Evolutionary conservation across 345 rosid genomes (phyloP).

Genomic region (Ailanthus altissimus): DNA sequence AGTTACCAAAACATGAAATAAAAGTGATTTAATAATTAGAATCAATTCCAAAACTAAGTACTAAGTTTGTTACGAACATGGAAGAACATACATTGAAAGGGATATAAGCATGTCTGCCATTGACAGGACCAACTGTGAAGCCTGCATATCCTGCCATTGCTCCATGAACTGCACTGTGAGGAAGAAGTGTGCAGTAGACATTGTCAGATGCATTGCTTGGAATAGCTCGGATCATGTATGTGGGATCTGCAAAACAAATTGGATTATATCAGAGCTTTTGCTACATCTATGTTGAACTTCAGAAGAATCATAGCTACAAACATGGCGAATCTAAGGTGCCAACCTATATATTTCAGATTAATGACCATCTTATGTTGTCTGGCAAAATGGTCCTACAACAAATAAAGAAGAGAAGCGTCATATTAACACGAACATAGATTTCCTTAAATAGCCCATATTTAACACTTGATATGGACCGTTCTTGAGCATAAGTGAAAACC

Average conservation of each 20-base stretch:
- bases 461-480: background rate
- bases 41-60: background rate
- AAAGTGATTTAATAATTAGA: background rate
- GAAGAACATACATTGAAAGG: constrained; percentile 59
- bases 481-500: constrained; percentile 37
- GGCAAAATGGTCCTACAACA: constrained; percentile 57
- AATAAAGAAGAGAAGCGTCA: background rate
- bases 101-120: constrained; percentile 79
- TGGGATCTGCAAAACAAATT: constrained; percentile 62
- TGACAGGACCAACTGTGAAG: constrained; percentile 75
- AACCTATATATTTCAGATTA: constrained; percentile 87
- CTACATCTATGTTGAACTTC: constrained; percentile 14
- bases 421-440: background rate
- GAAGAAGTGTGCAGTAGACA: constrained; percentile 87
- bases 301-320: constrained; percentile 4
- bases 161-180: constrained; percentile 88
- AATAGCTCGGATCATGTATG: constrained; percentile 86
- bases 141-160: constrained; percentile 95
- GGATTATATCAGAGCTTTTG: constrained; percentile 15
- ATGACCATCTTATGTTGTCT: constrained; percentile 47
- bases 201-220: constrained; percentile 87
- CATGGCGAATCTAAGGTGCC: background rate
- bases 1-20: constrained; percentile 2
- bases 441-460: background rate
- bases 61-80: background rate